A percentile compares a stretch with the other conserved stretches of the same genome.
Evolutionary conservation across 2,329 filamentous ascomycete species (phyloP).

Genomic region (Phyllosticta capitalensis): DNA sequence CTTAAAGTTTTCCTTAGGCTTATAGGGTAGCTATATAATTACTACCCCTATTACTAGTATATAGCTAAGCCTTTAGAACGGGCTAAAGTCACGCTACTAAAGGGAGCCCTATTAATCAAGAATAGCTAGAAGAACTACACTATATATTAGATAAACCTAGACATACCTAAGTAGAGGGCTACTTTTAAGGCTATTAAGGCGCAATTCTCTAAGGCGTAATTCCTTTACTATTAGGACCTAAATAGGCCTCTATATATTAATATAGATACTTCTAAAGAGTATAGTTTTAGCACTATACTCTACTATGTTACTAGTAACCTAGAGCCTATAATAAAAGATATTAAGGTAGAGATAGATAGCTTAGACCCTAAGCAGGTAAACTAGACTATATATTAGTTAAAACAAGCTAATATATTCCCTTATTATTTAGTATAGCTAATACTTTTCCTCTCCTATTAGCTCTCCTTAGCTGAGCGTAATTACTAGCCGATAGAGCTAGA

Average conservation of each 20-base stretch:
- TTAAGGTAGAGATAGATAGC: neutral
- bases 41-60: neutral
- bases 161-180: neutral
- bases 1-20: neutral
- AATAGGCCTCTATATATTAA: neutral
- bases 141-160: neutral
- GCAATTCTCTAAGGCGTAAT: neutral
- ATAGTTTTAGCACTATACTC: neutral
- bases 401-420: no score
- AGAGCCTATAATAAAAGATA: neutral
- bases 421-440: neutral
- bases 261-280: neutral
- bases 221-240: neutral
- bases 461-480: neutral
- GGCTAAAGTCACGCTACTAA: neutral
- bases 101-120: neutral
- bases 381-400: neutral
- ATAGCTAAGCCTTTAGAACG: neutral
- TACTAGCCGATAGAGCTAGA: neutral
- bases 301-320: neutral
- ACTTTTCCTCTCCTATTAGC: neutral
- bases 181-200: neutral
- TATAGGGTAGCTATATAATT: neutral
- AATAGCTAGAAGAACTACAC: neutral
- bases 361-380: neutral